phyloP scores from a whole-genome alignment of 257 asterid species.

The Solanum neorickii region DNA sequence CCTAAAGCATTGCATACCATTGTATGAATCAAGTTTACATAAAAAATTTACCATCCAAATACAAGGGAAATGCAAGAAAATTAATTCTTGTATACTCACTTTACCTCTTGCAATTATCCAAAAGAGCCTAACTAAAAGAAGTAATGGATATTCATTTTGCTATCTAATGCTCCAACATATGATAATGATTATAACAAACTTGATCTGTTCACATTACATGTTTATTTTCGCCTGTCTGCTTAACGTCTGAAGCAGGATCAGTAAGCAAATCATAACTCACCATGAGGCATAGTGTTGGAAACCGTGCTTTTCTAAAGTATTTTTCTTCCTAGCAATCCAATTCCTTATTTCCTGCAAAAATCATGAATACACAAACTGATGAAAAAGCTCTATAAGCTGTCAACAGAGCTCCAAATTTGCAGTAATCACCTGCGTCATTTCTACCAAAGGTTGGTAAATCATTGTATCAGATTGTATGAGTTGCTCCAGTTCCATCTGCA shows the following conservation, averaged over 20 bases:
- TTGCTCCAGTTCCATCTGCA: constrained; percentile 66
- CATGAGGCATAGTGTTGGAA: constrained; percentile 54
- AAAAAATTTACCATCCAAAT: background rate
- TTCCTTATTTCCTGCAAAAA: constrained; percentile 56
- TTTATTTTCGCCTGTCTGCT: background rate
- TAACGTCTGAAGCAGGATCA: background rate
- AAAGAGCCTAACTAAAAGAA: background rate
- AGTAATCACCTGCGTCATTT: constrained; percentile 63
- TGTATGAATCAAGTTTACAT: background rate
- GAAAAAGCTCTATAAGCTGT: background rate
- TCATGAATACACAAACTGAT: background rate
- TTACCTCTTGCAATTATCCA: background rate
- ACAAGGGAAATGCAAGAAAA: background rate
- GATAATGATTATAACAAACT: background rate
- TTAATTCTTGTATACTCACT: background rate
- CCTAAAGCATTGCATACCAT: background rate
- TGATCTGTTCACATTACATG: background rate
- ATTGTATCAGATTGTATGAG: constrained; percentile 34
- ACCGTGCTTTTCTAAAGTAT: constrained; percentile 45
- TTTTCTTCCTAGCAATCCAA: constrained; percentile 60
- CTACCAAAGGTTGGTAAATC: constrained; percentile 79
- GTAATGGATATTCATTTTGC: background rate
- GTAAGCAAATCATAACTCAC: constrained; percentile 27
- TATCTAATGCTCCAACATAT: background rate
- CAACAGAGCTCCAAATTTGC: background rate